Conservation (phyloP, 2,329 filamentous ascomycete species). For the Hypoxylon sp. region DNA sequence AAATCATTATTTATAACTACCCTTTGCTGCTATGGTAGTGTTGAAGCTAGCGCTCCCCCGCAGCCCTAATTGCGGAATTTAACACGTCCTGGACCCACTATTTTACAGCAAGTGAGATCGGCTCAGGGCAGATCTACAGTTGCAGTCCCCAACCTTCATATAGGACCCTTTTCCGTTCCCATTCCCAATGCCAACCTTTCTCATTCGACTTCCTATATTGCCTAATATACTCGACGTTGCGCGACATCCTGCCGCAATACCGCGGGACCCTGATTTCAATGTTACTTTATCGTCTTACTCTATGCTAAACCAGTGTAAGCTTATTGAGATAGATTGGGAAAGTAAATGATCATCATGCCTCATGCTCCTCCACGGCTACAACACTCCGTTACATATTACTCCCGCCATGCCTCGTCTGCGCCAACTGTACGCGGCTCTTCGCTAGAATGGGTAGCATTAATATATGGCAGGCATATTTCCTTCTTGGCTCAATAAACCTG, state of each 20-base stretch:
- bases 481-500: slow-evolving; percentile 34
- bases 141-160: slow-evolving; percentile 7
- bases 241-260: slow-evolving; percentile 9
- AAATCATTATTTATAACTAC: no score
- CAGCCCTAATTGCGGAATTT: slow-evolving; percentile 43
- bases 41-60: slow-evolving; percentile 29
- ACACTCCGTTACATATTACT: slow-evolving; percentile 18
- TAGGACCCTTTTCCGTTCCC: neutral
- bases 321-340: slow-evolving; percentile 18
- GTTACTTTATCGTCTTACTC: neutral
- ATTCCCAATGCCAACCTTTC: slow-evolving; percentile 11
- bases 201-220: slow-evolving; percentile 26
- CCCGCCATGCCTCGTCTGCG: slow-evolving; percentile 13
- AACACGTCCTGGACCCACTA: no score
- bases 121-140: slow-evolving; percentile 30
- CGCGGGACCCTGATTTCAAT: neutral
- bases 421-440: neutral
- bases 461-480: slow-evolving; percentile 26
- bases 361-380: slow-evolving; percentile 15
- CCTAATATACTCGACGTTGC: slow-evolving; percentile 27
- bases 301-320: neutral
- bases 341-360: slow-evolving; percentile 13
- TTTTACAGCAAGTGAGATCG: slow-evolving; percentile 14
- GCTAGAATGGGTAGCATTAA: slow-evolving; percentile 23
- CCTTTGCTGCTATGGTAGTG: no score